Evolutionary conservation across 306 rosid species (phyloP), one percentile per base, ranked within the genome.

Genomic region (Inga laurina): DNA sequence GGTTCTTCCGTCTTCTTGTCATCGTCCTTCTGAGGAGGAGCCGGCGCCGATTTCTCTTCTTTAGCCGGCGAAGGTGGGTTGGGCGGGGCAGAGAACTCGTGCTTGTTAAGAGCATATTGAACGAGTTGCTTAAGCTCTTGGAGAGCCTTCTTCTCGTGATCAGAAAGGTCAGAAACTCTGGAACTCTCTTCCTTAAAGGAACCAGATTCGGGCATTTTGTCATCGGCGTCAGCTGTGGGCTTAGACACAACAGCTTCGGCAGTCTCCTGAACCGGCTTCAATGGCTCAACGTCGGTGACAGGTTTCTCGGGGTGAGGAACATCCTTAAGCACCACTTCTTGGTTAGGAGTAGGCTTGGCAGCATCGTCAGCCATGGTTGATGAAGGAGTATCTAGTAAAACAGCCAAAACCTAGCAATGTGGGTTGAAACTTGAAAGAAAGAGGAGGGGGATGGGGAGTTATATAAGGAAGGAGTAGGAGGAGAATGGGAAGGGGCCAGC

Each of bases 31-130:
- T 71, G 74, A 22, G 59, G 34, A 72, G 78, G 24, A 54, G 24
- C 21, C 30, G 78, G 48, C 7, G 76, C 16, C 35, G 76, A 54
- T 34, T 86, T 83, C 4, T 83, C 75, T 46, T 83, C 77, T 13
- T 77, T 75, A 61, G 64, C 34, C 2, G 54, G 37, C 3, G 52
- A 22, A 57, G 69, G 68, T 3, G 76, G 74, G 22, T 71, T 22
- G 4, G 32, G 51, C 49, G 79, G 81, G 9, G 83, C 19, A 34
- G 86, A 91, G 77, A 91, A 89, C 4, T 88, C 85, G 34, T 88
- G 91, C 19, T 89, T 91, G 77, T 85, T 84, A 45, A 92, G 92
- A 4, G 93, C 94, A 2, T 91, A 87, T 54, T 83, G 94, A 75
- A 92, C 35, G 2, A 91, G 94, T 0, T 37, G 86, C 77, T 91